Evolutionary conservation across 2,329 filamentous ascomycete species (phyloP), one percentile per base, ranked within the genome.

Genomic region (Penicillium digitatum): DNA sequence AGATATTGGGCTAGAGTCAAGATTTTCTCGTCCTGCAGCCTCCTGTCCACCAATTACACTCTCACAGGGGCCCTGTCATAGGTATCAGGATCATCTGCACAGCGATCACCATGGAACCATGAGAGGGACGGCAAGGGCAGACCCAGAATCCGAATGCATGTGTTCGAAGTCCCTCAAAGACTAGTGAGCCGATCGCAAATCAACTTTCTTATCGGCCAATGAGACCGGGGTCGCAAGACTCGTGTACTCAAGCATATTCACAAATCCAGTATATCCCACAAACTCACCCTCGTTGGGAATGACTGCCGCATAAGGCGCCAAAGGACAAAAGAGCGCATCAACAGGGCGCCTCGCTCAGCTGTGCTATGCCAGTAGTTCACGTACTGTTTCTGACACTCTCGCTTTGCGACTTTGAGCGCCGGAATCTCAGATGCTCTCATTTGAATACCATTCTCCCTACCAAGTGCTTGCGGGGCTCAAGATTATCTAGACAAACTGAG

Each of bases 341-440:
- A 86, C 81, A 1, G 79, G 73, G 47, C 77, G 73, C 0, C 77
- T 76, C 2, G 72, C 4, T 74, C 68, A 0, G 69, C 73, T 0
- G 82, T 85, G 14, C 74, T 78, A 57, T 85, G 85, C 84, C 83
- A 86, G 63, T 85, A 87, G 48, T 87, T 83, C 68, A 84, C 78
- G 59, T 87, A 87, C 18, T 75, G 69, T 55, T 81, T 81, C 62
- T 85, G 81, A 47, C 78, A 81, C 26, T 80, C 74, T 1, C 83
- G 75, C 55, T 82, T 82, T 16, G 71, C 68, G 2, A 85, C 68
- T 6, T 85, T 86, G 44, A 78, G 61, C 2, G 68, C 72, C 43
- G 78, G 75, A 48, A 81, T 75, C 24, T 77, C 70, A 5, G 62
- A 68, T 0, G 76, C 77, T 40, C 62, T 78, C 55, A 59, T 73